Base-by-base conservation (phyloP, 306 rosid genomes). In the Begonia fuchsioides region DNA sequence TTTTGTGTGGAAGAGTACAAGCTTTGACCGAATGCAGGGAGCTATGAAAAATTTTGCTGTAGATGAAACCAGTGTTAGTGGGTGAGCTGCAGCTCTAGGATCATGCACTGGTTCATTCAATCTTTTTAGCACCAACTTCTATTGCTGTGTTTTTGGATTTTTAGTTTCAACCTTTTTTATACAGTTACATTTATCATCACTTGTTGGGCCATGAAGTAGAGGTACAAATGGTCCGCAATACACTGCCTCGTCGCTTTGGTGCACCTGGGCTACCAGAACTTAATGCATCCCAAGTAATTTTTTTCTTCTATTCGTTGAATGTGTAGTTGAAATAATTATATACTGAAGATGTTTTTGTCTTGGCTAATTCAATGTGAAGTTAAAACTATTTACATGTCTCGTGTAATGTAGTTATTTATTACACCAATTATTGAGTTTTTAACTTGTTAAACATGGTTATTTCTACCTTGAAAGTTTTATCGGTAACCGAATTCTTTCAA, bases 1-100 rank as follows among this genome's bases (percentile, higher is more conserved):
- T 68, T 92, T 92, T 46, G 98, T 92, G 32, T 92, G 98, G 98
- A 92, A 92, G 66, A 92, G 98, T 77, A 92, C 98, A 32, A 86
- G 98, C 76, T 92, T 92, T 58, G 98, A 92, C 57, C 73, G 98
- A 64, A 92, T 92, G 98, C 98, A 92, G 68, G 98, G 98, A 44
- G 98, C 98, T 41, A 79, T 92, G 98, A 92, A 92, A 64, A 83
- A 86, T 17, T 92, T 92, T 82, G 98, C 98, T 13, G 96, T 92
- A 51, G 98, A 92, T 60, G 98, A 92, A 80, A 92, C 98, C 39
- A 92, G 98, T 72, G 98, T 92, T 32, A 92, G 98, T 52, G 98
- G 98, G 98, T 92, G 77, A 60, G 94, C 35, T 39, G 17, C 19
- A 47, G 19, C 50, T 47, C 50, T 47, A 47, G 16, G 0, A 41